Evolutionary conservation across 306 rosid genomes (phyloP).

Genomic region (Pterocarpus santalinus): DNA sequence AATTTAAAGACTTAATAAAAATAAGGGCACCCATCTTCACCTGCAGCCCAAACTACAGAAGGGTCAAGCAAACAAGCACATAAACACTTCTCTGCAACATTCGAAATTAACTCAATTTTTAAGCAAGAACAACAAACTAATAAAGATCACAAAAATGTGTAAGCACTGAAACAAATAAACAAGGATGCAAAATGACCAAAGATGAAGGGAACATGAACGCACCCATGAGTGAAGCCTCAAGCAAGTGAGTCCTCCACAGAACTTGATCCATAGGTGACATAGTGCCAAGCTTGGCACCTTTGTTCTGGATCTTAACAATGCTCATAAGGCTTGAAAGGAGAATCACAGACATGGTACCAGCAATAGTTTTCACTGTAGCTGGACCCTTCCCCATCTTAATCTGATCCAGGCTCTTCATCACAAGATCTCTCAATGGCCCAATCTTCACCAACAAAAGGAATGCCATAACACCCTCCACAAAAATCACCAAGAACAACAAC

Average conservation of each 20-base stretch:
- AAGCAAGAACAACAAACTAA: not conserved
- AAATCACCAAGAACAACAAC: constrained; percentile 81
- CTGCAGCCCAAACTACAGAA: not conserved
- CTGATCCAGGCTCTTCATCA: constrained; percentile 88
- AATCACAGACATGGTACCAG: constrained; percentile 93
- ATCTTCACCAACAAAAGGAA: constrained; percentile 81
- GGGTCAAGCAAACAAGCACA: constrained; percentile 10
- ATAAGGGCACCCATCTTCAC: not conserved
- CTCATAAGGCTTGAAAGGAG: constrained; percentile 82
- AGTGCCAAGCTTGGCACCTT: constrained; percentile 94
- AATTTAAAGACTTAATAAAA: not conserved
- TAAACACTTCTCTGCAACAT: constrained; percentile 9
- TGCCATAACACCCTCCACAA: constrained; percentile 75
- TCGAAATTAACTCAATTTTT: not conserved
- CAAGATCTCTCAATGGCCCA: constrained; percentile 93
- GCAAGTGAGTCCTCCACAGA: constrained; percentile 96
- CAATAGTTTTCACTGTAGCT: constrained; percentile 83
- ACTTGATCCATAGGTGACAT: constrained; percentile 99
- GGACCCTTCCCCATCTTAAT: constrained; percentile 90
- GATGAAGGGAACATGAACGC: constrained; percentile 37
- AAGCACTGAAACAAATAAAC: not conserved
- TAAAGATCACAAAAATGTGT: not conserved
- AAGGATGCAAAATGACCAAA: constrained; percentile 21
- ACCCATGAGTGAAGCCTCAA: constrained; percentile 95
- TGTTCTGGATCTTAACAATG: constrained; percentile 95